Base-by-base conservation (phyloP, 176 grass and related monocot genomes). In the Guadua angustifolia region DNA sequence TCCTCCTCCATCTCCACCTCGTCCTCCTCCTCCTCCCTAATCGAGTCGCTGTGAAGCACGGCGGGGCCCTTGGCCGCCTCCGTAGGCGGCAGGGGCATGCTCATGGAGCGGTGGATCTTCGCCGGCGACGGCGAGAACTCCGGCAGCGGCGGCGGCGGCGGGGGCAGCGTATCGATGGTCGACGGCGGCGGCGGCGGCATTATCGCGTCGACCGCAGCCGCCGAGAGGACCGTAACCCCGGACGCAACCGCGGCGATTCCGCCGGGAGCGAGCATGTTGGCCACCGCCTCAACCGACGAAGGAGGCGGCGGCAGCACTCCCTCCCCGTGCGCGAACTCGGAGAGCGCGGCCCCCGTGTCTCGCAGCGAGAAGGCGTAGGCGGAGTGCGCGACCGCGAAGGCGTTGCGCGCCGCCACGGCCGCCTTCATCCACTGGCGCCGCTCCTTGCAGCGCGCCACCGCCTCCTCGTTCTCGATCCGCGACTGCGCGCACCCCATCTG, bases 401-500 rank as follows among this genome's bases (percentile, higher is more conserved):
- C 91, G 88, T 94, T 95, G 50, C 96, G 93, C 24, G 88, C 87
- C 16, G 74, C 71, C 5, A 99, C 93, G 47, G 91, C 93, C 36
- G 80, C 39, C 83, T 95, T 94, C 93, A 99, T 99, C 43, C 59
- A 72, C 69, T 94, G 93, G 7, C 93, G 83, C 63, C 93, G 87
- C 80, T 95, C 96, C 89, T 94, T 95, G 85, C 96, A 99, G 11
- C 89, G 85, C 83, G 87, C 86, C 66, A 99, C 96, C 44, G 89
- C 85, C 85, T 99, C 93, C 86, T 95, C 93, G 66, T 99, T 92
- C 79, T 99, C 93, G 81, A 99, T 93, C 83, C 93, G 87, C 77
- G 96, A 99, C 83, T 95, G 96, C 59, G 88, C 93, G 84, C 96
- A 99, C 66, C 96, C 96, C 93, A 99, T 99, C 44, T 71, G 36